Base-by-base conservation (phyloP, 805 yeast genomes). In the Candida bentonensis region DNA sequence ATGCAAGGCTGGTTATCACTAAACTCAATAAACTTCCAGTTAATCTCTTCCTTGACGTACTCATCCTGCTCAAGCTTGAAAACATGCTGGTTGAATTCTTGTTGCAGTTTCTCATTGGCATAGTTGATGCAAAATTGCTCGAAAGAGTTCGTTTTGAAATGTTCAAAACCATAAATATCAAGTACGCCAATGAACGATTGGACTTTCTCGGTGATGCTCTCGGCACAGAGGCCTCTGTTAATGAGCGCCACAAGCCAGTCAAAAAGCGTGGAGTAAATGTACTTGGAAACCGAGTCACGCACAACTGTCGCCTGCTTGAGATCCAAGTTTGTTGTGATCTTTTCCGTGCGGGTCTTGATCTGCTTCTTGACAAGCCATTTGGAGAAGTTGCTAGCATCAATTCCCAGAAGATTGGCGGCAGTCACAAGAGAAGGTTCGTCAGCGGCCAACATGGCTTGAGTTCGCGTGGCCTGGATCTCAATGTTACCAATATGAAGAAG, bases 81-180 rank as follows among this genome's bases (percentile, higher is more conserved):
- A 44, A 89, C 96, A 57, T 89, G 96, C 67, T 87, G 96, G 57
- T 88, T 89, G 65, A 89, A 89, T 62, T 89, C 96, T 64, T 89
- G 97, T 65, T 89, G 97, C 55, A 89, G 72, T 65, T 89, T 89
- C 67, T 89, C 98, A 64, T 88, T 88, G 40, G 96, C 96, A 62
- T 88, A 88, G 62, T 88, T 88, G 65, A 88, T 88, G 68, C 98
- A 89, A 64, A 89, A 89, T 64, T 89, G 98, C 65, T 89, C 98
- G 58, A 89, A 89, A 5, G 96, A 87, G 65, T 89, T 89, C 56
- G 76, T 79, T 53, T 85, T 88, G 61, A 89, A 89, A 64, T 89
- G 96, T 64, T 89, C 98, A 62, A 89, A 89, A 21, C 98, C 98
- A 59, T 89, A 89, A 54, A 89, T 89, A 79, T 89, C 98, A 55